Conservation (phyloP, 352 stramenopile species). For the Phytopythium vexans region DNA sequence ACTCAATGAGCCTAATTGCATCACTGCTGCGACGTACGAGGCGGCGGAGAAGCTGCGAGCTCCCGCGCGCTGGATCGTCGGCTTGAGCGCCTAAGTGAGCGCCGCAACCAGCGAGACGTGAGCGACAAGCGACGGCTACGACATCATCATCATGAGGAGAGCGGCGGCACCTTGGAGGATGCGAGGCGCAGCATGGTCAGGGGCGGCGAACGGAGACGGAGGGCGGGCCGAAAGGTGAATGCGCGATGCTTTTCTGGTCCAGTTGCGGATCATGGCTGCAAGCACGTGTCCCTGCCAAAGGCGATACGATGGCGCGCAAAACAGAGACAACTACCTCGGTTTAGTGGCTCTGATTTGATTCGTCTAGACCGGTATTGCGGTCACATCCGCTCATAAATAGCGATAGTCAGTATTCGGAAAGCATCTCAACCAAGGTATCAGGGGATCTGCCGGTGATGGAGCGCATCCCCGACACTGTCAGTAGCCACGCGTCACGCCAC, state of each 20-base stretch:
- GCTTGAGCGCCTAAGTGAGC: background rate
- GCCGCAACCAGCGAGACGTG: too few relatives aligned
- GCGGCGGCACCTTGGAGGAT: conserved; percentile 8
- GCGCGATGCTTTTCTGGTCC: too few relatives aligned
- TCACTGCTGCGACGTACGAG: conserved; percentile 16
- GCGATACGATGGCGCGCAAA: background rate
- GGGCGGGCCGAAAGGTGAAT: background rate
- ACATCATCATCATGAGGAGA: background rate
- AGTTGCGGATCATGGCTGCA: too few relatives aligned
- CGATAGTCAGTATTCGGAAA: too few relatives aligned
- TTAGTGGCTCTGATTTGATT: background rate
- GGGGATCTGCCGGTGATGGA: conserved; percentile 5
- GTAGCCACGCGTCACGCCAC: too few relatives aligned
- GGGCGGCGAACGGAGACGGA: background rate
- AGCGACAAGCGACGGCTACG: too few relatives aligned
- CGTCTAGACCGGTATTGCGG: too few relatives aligned
- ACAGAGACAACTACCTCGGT: background rate
- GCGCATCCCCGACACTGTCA: background rate
- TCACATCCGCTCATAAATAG: too few relatives aligned
- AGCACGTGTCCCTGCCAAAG: background rate
- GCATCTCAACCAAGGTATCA: background rate
- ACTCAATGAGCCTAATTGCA: background rate
- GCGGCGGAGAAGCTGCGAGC: conserved; percentile 27
- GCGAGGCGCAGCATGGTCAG: conserved; percentile 12
- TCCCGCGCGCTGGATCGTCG: too few relatives aligned